phyloP scores from a whole-genome alignment of 139 green algal species.

The Tetraselmis chui region DNA sequence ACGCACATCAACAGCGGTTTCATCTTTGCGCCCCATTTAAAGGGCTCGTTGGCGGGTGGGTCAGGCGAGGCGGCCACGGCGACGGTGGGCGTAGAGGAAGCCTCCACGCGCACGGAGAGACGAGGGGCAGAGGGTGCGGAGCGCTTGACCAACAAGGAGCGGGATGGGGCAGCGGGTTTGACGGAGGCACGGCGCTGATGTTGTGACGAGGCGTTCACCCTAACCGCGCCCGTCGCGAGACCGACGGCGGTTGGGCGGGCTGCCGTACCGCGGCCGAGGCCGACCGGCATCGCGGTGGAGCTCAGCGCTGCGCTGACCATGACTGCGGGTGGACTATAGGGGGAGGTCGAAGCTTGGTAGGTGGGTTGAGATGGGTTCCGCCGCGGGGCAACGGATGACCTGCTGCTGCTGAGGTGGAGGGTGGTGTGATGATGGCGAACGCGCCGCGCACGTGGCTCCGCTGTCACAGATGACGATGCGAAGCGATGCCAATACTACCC shows the following conservation, averaged over 20 bases:
- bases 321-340: too few relatives aligned
- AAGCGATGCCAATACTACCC: too few relatives aligned
- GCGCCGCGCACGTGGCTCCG: too few relatives aligned
- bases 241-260: too few relatives aligned
- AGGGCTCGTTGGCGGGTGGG: conserved; percentile 11
- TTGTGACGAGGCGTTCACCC: not conserved
- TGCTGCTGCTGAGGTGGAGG: too few relatives aligned
- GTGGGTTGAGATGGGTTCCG: too few relatives aligned
- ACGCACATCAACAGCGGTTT: conserved; percentile 83
- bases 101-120: not conserved
- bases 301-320: not conserved
- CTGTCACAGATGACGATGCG: too few relatives aligned
- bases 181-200: too few relatives aligned
- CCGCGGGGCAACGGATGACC: too few relatives aligned
- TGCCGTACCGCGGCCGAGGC: not conserved
- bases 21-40: conserved; percentile 86
- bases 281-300: not conserved
- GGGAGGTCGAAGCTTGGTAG: too few relatives aligned
- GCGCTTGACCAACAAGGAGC: not conserved
- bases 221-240: not conserved
- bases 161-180: not conserved
- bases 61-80: conserved; percentile 7
- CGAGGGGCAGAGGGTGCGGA: not conserved
- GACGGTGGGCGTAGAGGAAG: not conserved
- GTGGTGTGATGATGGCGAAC: too few relatives aligned